Evolutionary conservation across 164 flowering plant genomes (phyloP), one percentile per base, ranked within the genome.

Genomic region (Euptelea pleiosperma): DNA sequence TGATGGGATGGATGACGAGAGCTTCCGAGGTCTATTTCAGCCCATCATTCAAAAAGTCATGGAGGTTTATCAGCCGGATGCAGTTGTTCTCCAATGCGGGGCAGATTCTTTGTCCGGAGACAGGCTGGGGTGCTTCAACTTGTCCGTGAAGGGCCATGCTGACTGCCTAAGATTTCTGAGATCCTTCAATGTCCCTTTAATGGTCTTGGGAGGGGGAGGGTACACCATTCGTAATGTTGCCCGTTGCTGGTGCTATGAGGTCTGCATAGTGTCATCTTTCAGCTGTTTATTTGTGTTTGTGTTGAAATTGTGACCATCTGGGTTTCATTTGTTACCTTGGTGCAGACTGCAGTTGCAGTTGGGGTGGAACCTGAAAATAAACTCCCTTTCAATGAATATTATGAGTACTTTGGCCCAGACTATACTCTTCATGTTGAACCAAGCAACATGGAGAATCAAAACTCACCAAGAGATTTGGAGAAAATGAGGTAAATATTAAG

Each of bases 161-260:
- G 96, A 91, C 52, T 88, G 96, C 66, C 80, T 91, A 29, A 82
- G 84, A 22, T 88, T 75, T 52, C 75, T 91, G 24, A 77, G 96
- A 61, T 91, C 98, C 25, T 89, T 79, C 58, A 89, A 89, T 74
- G 89, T 89, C 22, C 98, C 98, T 59, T 59, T 91, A 30, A 85
- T 91, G 96, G 85, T 91, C 33, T 69, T 91, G 67, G 98, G 98
- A 55, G 98, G 98, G 6, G 98, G 96, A 64, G 98, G 98, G 1
- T 91, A 89, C 61, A 91, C 91, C 0, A 83, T 91, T 30, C 79
- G 96, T 18, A 91, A 87, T 79, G 96, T 91, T 56, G 96, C 96
- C 4, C 96, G 98, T 28, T 91, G 98, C 75, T 91, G 98, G 96
- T 85, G 92, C 68, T 89, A 91, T 71, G 98, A 91, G 94, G 98